Evolutionary conservation across 148 eudicot species (phyloP).

Genomic region (Chenopodium quinoa): DNA sequence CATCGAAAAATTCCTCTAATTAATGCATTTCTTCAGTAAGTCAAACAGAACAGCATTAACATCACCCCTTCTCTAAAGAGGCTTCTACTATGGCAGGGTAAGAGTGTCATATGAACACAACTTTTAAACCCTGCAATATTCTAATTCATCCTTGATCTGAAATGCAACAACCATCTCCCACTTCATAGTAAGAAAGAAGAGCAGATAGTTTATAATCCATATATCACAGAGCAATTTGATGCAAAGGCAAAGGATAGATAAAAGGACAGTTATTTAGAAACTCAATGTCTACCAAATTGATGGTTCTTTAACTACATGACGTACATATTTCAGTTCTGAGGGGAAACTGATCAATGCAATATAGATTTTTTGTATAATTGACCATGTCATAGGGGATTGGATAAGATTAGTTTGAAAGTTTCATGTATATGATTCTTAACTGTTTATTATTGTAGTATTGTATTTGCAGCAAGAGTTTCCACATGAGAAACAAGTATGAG

Average conservation of each 20-base stretch:
- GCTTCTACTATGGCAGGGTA: background rate
- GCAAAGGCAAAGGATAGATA: background rate
- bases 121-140: background rate
- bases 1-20: background rate
- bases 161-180: background rate
- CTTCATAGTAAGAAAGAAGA: background rate
- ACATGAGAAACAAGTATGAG: background rate
- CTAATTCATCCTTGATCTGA: background rate
- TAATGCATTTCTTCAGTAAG: background rate
- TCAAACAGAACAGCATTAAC: background rate
- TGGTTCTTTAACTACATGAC: background rate
- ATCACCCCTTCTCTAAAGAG: background rate
- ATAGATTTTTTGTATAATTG: background rate
- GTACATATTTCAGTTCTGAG: background rate
- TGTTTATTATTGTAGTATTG: background rate
- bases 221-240: background rate
- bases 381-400: background rate
- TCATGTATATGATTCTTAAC: background rate
- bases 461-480: slow-evolving; percentile 3
- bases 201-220: background rate
- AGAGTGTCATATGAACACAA: background rate
- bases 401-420: background rate
- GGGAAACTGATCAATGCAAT: background rate
- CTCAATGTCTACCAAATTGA: background rate
- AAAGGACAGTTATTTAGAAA: background rate